A percentile compares a stretch with the other conserved stretches of the same genome.
phyloP scores from a whole-genome alignment of 257 asterid genomes.

The Ilex asprella region DNA sequence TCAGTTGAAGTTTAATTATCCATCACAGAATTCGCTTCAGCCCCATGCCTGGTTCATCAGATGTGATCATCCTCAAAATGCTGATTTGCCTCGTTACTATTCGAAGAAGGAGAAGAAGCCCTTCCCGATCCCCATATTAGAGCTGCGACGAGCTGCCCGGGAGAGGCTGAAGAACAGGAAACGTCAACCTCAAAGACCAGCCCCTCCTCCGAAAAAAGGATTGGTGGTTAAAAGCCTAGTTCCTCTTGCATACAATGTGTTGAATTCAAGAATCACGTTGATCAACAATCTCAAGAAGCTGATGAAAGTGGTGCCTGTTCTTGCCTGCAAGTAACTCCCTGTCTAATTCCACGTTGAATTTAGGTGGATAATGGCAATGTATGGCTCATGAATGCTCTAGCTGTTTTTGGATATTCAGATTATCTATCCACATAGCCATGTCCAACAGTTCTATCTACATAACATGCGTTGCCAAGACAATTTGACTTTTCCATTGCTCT shows the following conservation, averaged over 20 bases:
- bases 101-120: slow-evolving; percentile 90
- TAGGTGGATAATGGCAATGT: background rate
- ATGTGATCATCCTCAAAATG: slow-evolving; percentile 73
- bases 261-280: slow-evolving; percentile 59
- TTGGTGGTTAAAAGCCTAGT: slow-evolving; percentile 61
- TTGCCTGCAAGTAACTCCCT: slow-evolving; percentile 79
- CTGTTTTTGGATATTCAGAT: background rate
- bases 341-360: slow-evolving; percentile 2
- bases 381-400: background rate
- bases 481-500: background rate
- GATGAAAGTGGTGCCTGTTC: slow-evolving; percentile 73
- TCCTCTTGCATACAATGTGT: slow-evolving; percentile 71
- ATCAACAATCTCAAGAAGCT: slow-evolving; percentile 87
- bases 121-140: slow-evolving; percentile 83
- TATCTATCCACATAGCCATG: background rate
- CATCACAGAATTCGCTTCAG: slow-evolving; percentile 22
- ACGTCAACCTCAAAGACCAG: slow-evolving; percentile 45
- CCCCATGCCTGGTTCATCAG: slow-evolving; percentile 28
- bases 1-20: slow-evolving; percentile 26
- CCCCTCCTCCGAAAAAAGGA: slow-evolving; percentile 84
- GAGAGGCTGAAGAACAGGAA: slow-evolving; percentile 67
- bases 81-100: slow-evolving; percentile 84
- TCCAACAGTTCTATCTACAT: no score
- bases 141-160: slow-evolving; percentile 83
- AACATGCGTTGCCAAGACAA: background rate